Evolutionary conservation across 2,329 filamentous ascomycete species (phyloP).

Genomic region (Neoarthrinium moseri): DNA sequence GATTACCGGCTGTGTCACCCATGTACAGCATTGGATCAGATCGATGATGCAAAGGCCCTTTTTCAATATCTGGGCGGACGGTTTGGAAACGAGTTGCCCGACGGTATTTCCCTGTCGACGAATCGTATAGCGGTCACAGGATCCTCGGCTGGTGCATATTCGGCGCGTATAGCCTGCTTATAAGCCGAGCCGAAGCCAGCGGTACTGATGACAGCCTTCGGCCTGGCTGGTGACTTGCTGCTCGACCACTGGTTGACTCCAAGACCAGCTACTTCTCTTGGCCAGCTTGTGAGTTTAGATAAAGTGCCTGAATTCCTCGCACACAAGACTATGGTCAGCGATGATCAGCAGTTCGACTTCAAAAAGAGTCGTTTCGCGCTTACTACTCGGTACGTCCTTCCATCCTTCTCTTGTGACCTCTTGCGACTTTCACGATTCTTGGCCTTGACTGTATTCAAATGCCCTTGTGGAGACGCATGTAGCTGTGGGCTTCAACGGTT

Average conservation of each 20-base stretch:
- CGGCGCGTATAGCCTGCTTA: constrained; percentile 2
- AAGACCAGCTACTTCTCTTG: not conserved
- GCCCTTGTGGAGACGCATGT: no score
- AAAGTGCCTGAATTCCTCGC: constrained; percentile 1
- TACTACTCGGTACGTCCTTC: no score
- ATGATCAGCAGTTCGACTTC: no score
- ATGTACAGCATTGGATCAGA: constrained; percentile 1
- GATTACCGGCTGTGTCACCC: constrained; percentile 7
- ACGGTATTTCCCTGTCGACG: not conserved
- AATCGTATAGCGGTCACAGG: constrained; percentile 1
- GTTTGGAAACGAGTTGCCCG: not conserved
- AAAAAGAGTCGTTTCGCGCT: no score
- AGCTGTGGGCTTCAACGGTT: no score
- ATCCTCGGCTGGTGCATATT: constrained; percentile 4
- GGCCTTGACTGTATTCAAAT: no score
- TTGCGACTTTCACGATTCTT: no score
- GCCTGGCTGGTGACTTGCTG: constrained; percentile 4
- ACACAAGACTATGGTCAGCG: not conserved
- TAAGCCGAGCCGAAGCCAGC: not conserved
- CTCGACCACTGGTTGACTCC: constrained; percentile 5
- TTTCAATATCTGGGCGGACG: not conserved
- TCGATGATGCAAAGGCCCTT: constrained; percentile 6
- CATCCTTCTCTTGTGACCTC: no score
- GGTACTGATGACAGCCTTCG: constrained; percentile 5
- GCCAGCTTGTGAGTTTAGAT: not conserved